A percentile compares a stretch with the other conserved stretches of the same genome.
These are phyloP conservation scores for Oxyria digyna DNA, from an alignment of 148 eudicot genomes.

Conservation along the genomic window DNA sequence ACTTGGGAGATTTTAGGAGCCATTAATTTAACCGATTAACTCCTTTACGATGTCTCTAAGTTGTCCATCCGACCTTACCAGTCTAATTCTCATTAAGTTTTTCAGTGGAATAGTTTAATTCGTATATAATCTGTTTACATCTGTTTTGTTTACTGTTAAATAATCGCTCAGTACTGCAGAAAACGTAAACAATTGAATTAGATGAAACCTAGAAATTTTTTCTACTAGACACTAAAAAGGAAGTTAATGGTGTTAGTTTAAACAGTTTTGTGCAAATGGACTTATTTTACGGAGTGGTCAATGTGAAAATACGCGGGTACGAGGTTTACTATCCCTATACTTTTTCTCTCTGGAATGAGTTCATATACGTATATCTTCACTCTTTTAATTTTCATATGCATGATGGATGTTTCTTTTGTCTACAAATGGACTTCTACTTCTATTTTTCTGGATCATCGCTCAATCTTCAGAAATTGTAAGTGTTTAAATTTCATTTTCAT, in stretches of 20 bases:
- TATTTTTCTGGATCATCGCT: background rate
- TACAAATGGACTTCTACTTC: background rate
- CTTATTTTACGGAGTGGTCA: too few relatives aligned
- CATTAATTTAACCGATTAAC: background rate
- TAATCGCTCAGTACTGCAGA: background rate
- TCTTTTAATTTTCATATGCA: background rate
- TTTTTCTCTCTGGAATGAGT: background rate
- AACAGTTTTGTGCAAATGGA: background rate
- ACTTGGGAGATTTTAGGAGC: background rate
- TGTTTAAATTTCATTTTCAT: constrained; percentile 7
- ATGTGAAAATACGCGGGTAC: too few relatives aligned
- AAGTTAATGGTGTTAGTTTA: background rate
- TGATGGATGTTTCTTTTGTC: background rate
- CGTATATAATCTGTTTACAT: background rate
- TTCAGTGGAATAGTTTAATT: background rate
- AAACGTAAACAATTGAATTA: background rate
- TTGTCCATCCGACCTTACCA: background rate
- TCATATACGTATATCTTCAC: background rate
- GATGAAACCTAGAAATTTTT: background rate
- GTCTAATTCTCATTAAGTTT: background rate
- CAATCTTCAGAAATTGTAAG: background rate
- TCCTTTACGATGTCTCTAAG: background rate
- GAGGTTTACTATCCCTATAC: too few relatives aligned
- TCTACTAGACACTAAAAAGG: background rate
- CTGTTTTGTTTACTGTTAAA: background rate